A percentile compares a stretch with the other conserved stretches of the same genome.
Conservation (phyloP, 169 alveolate species). For the Plasmodium vivax region DNA sequence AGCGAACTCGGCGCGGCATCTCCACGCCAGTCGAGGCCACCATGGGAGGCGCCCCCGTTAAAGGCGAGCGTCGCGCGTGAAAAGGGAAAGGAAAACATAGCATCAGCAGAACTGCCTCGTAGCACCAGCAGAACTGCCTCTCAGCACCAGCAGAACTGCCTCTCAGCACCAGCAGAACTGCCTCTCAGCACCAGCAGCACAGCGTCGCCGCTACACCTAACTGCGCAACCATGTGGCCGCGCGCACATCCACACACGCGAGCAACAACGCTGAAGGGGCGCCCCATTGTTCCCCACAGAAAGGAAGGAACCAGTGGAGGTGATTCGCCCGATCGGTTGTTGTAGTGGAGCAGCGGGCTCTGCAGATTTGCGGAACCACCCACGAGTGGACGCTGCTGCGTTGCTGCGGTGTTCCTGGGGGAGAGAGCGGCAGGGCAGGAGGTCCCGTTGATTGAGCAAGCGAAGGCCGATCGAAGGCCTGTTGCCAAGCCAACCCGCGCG, state of each 20-base stretch:
- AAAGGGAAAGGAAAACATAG: neutral
- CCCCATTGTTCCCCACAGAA: neutral
- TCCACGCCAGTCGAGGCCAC: neutral
- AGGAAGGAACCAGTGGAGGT: neutral
- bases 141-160: no score
- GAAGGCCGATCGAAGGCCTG: neutral
- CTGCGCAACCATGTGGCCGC: neutral
- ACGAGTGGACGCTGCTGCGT: neutral
- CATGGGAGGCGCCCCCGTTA: neutral
- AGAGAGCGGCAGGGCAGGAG: neutral
- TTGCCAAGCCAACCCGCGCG: neutral
- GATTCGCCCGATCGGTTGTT: neutral
- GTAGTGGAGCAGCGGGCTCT: neutral
- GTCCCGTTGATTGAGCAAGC: neutral
- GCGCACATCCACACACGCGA: neutral
- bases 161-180: no score
- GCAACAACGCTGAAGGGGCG: neutral
- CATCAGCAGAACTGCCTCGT: neutral
- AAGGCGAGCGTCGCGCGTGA: neutral
- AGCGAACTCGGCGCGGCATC: neutral
- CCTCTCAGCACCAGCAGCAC: neutral
- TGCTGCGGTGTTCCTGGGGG: neutral
- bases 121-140: no score
- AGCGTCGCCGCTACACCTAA: neutral
- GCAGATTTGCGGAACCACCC: neutral